Conservation (phyloP, 352 stramenopile species). For the Pythium oligandrum region DNA sequence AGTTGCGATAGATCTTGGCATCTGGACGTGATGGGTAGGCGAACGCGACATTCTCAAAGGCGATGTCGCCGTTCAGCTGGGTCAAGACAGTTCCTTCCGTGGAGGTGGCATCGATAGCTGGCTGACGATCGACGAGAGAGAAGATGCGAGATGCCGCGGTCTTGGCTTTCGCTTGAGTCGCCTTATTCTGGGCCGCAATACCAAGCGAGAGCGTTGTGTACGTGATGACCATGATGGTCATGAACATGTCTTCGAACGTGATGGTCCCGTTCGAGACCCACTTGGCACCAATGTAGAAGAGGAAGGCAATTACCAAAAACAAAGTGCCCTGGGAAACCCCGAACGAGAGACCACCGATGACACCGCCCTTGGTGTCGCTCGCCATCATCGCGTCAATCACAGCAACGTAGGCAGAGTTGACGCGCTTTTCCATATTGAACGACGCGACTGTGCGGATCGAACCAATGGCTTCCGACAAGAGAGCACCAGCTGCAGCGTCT, state of each 20-base stretch:
- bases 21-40: slow-evolving; percentile 45
- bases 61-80: slow-evolving; percentile 20
- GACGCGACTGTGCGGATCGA: not conserved
- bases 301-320: not conserved
- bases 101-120: slow-evolving; percentile 17
- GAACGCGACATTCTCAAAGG: slow-evolving; percentile 45
- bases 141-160: slow-evolving; percentile 23
- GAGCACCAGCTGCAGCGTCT: not conserved
- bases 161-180: slow-evolving; percentile 2
- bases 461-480: not conserved
- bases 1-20: slow-evolving; percentile 53
- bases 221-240: not conserved
- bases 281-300: not conserved
- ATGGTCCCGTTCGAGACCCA: not conserved
- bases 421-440: not conserved
- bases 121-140: slow-evolving; percentile 3
- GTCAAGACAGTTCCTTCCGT: slow-evolving; percentile 8
- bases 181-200: not conserved
- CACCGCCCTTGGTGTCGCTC: not conserved
- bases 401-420: not conserved
- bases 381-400: not conserved
- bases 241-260: not conserved
- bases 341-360: too few species aligned
- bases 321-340: not conserved
- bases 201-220: not conserved